Conservation (phyloP, 1,284 basidiomycete species). For the Porodaedalea pini region DNA sequence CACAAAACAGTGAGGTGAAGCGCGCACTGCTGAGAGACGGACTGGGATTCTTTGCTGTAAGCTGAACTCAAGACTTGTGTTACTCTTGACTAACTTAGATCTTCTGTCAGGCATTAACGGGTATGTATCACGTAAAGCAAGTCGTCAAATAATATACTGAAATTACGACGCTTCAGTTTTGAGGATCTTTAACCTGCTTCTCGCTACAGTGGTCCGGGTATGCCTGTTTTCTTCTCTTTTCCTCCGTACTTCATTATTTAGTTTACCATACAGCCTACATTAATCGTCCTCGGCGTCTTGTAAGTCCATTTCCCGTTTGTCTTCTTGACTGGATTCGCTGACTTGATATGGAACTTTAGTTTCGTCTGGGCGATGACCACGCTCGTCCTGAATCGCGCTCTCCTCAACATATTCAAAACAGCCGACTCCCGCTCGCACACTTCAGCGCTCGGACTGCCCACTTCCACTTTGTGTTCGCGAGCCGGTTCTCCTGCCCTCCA, state of each 20-base stretch:
- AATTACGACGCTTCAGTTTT: not conserved
- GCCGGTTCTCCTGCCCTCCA: not conserved
- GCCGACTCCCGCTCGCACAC: not conserved
- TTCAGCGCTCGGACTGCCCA: not conserved
- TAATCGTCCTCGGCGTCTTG: conserved; percentile 8
- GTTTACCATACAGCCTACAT: not conserved
- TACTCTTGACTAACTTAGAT: too few species aligned
- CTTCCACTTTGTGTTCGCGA: too few species aligned
- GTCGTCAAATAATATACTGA: too few species aligned
- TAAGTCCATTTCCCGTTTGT: not conserved
- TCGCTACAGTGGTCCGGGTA: conserved; percentile 10
- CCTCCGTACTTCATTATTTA: not conserved
- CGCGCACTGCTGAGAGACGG: conserved; percentile 23
- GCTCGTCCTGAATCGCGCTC: conserved; percentile 18
- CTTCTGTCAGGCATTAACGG: not conserved
- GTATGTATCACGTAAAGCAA: not conserved
- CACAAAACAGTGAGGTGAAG: conserved; percentile 10
- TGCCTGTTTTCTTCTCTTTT: not conserved
- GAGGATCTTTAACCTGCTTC: conserved; percentile 13
- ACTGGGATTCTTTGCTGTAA: conserved; percentile 23
- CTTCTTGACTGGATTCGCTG: not conserved
- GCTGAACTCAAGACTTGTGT: not conserved
- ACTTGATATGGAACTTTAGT: not conserved
- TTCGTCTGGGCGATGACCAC: conserved; percentile 21
- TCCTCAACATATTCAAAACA: conserved; percentile 17